Evolutionary conservation across 192 early-diverging fungal species (phyloP).

Genomic region (Rhizoclosmatium sp.): DNA sequence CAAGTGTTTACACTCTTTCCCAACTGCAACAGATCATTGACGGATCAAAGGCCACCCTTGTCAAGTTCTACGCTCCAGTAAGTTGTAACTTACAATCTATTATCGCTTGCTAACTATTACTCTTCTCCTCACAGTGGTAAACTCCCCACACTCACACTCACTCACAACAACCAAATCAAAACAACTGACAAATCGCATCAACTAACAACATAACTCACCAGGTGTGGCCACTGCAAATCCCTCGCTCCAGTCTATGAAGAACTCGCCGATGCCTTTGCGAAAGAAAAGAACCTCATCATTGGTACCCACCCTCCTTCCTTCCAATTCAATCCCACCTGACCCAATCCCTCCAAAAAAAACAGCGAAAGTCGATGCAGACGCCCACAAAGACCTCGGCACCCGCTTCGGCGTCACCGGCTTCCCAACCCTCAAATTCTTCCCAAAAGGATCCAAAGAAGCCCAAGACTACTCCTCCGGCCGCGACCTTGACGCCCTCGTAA

Average conservation of each 20-base stretch:
- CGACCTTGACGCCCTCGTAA: constrained; percentile 76
- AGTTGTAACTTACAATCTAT: background rate
- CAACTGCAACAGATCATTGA: constrained; percentile 55
- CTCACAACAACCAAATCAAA: too few relatives aligned
- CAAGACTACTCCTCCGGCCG: constrained; percentile 87
- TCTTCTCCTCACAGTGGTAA: constrained; percentile 17
- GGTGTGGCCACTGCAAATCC: constrained; percentile 86
- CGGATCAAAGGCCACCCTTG: constrained; percentile 76
- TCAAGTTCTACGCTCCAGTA: constrained; percentile 89
- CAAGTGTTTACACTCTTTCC: background rate
- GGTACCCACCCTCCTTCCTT: constrained; percentile 29
- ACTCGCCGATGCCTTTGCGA: constrained; percentile 78
- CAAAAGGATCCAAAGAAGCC: constrained; percentile 77
- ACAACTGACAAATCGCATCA: too few relatives aligned
- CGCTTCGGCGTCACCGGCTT: constrained; percentile 80
- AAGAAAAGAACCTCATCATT: constrained; percentile 82
- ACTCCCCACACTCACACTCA: too few relatives aligned
- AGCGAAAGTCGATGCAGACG: constrained; percentile 77
- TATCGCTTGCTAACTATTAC: background rate
- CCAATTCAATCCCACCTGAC: background rate
- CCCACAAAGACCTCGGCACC: constrained; percentile 81
- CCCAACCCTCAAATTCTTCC: constrained; percentile 95
- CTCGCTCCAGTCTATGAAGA: constrained; percentile 72
- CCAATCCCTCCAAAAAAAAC: constrained; percentile 2
- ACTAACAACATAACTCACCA: background rate